Conservation (phyloP, 2,329 filamentous ascomycete species). For the Geosmithia flava region DNA sequence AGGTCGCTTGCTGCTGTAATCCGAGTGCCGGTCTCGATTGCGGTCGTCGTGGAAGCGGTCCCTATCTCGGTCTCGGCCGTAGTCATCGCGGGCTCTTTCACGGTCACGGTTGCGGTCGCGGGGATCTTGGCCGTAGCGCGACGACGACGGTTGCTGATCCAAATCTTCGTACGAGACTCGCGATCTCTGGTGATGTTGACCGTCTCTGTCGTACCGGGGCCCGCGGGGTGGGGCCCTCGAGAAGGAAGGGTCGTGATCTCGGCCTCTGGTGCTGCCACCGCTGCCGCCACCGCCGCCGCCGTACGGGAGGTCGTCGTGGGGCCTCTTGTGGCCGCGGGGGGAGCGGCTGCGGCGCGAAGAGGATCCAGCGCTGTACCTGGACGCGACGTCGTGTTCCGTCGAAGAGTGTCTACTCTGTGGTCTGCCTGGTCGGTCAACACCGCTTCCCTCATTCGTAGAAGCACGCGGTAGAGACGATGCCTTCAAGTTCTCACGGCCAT, state of each 20-base stretch:
- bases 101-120: conserved; percentile 24
- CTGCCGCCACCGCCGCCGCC: conserved; percentile 27
- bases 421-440: conserved; percentile 91
- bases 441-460: conserved; percentile 50
- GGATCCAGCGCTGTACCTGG: conserved; percentile 22
- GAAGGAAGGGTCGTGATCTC: conserved; percentile 25
- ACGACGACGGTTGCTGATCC: conserved; percentile 33
- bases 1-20: conserved; percentile 33
- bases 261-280: conserved; percentile 7
- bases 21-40: conserved; percentile 29
- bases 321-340: conserved; percentile 55
- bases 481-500: conserved; percentile 54
- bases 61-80: conserved; percentile 3
- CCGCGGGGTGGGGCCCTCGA: conserved; percentile 48
- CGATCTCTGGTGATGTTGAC: conserved; percentile 30
- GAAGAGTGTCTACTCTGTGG: conserved; percentile 49
- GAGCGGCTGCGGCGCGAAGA: conserved; percentile 40
- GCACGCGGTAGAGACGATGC: conserved; percentile 70
- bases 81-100: conserved; percentile 10
- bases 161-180: conserved; percentile 43
- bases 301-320: conserved; percentile 41
- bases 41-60: conserved; percentile 8
- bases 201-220: conserved; percentile 46
- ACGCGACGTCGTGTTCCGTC: conserved; percentile 35
- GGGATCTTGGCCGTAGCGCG: conserved; percentile 34